Evolutionary conservation across 257 asterid genomes (phyloP).

Genomic region (Solanum appendiculatum): DNA sequence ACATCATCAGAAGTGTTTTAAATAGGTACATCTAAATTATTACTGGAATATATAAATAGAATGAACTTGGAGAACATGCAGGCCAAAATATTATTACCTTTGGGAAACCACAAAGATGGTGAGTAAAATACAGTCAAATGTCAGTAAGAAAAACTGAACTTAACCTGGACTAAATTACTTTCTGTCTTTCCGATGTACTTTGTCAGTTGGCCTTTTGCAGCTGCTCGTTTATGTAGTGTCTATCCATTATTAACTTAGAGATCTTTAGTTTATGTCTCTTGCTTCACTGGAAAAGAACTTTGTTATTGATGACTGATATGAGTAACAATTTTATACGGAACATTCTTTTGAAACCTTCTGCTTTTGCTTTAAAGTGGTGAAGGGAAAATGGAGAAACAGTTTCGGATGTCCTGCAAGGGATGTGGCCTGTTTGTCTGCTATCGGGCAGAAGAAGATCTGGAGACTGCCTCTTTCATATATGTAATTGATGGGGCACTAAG

Average conservation of each 20-base stretch:
- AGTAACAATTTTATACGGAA: background rate
- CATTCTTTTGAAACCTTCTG: background rate
- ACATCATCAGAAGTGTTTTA: background rate
- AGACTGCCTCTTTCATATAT: slow-evolving; percentile 66
- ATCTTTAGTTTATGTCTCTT: background rate
- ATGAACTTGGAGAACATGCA: background rate
- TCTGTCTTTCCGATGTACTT: background rate
- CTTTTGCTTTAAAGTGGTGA: slow-evolving; percentile 54
- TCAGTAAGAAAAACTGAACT: background rate
- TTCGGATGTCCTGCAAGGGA: slow-evolving; percentile 84
- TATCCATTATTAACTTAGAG: background rate
- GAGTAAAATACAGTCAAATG: background rate
- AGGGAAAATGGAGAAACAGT: slow-evolving; percentile 92
- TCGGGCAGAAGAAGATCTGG: slow-evolving; percentile 84
- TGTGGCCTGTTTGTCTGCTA: slow-evolving; percentile 95
- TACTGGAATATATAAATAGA: background rate
- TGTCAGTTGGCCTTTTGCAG: background rate
- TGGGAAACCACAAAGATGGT: background rate
- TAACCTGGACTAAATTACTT: background rate
- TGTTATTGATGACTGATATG: background rate
- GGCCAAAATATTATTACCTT: background rate
- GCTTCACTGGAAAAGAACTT: background rate
- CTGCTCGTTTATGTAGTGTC: background rate
- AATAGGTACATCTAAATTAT: background rate
- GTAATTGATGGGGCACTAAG: slow-evolving; percentile 96